Evolutionary conservation across 805 yeast genomes (phyloP), one percentile per base, ranked within the genome.

Genomic region (Candida germanica): DNA sequence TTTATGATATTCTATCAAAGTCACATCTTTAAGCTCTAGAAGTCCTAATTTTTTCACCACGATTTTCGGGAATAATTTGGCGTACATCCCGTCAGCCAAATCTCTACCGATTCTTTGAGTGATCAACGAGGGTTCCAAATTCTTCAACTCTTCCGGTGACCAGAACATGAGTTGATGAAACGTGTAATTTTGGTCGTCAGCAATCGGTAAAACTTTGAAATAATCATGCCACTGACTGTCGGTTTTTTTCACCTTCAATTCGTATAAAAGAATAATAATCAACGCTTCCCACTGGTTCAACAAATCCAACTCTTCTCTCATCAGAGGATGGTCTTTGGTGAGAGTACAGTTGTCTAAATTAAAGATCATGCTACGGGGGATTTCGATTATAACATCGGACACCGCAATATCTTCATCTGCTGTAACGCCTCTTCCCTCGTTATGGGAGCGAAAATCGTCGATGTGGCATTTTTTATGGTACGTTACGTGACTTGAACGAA

Each of bases 111-210:
- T 70, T 53, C 95, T 69, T 3, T 70, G 66, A 20, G 80, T 48
- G 2, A 89, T 78, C 26, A 77, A 66, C 0, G 96, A 87, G 0
- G 97, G 97, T 29, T 65, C 48, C 41, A 91, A 65, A 1, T 44
- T 39, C 3, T 62, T 42, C 26, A 84, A 51, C 39, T 91, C 93
- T 0, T 67, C 69, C 0, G 75, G 77, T 2, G 44, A 43, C 98
- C 98, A 91, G 51, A 79, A 87, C 78, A 88, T 84, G 39, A 88
- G 72, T 23, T 81, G 81, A 50, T 80, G 71, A 57, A 83, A 77
- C 11, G 51, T 43, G 40, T 64, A 53, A 31, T 50, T 45, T n/a
- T 48, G 50, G 5, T 19, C 17, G 32, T 58, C 64, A 14, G 33
- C 33, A 12, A 64, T 37, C 0, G 98, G 98, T 26, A 91, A 65